Percentiles rank a stretch among this genome's conserved stretches.
Evolutionary conservation across 352 stramenopile species (phyloP).

Genomic region (Phytopythium litorale): DNA sequence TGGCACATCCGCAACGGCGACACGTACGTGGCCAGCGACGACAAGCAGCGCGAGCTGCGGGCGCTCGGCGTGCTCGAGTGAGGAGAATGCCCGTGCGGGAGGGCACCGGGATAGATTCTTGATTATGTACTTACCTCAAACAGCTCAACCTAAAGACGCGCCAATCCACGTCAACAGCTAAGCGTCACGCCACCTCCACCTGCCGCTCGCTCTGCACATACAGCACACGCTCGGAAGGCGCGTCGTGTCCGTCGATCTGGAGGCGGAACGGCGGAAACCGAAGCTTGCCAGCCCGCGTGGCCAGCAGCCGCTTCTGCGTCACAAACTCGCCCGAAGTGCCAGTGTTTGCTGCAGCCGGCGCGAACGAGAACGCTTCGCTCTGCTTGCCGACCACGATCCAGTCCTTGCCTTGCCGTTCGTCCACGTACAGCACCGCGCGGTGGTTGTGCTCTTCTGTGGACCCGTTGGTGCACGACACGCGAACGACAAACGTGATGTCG

Average conservation of each 20-base stretch:
- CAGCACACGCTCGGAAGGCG: slow-evolving; percentile 27
- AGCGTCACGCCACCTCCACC: slow-evolving; percentile 22
- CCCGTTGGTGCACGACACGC: slow-evolving; percentile 20
- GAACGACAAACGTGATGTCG: slow-evolving; percentile 44
- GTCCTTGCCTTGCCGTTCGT: slow-evolving; percentile 44
- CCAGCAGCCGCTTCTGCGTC: slow-evolving; percentile 44
- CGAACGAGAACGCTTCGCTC: slow-evolving; percentile 38
- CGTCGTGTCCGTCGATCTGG: slow-evolving; percentile 13
- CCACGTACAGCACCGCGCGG: slow-evolving; percentile 39
- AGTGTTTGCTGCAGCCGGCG: background rate
- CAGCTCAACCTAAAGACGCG: background rate
- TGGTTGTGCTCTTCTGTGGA: slow-evolving; percentile 5
- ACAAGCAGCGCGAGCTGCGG: slow-evolving; percentile 61
- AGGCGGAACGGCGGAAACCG: slow-evolving; percentile 55
- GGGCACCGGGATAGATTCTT: background rate
- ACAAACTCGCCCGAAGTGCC: slow-evolving; percentile 20
- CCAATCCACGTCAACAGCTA: background rate
- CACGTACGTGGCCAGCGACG: slow-evolving; percentile 63
- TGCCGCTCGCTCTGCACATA: slow-evolving; percentile 33
- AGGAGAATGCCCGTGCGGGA: background rate
- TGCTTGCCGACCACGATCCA: slow-evolving; percentile 71
- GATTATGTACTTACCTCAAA: background rate
- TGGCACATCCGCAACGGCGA: slow-evolving; percentile 86
- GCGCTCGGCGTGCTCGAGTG: slow-evolving; percentile 42
- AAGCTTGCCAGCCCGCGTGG: slow-evolving; percentile 39